These are phyloP conservation scores for Rhodotorula sp. DNA, from an alignment of 1,284 basidiomycete genomes.

Conservation along the genomic window DNA sequence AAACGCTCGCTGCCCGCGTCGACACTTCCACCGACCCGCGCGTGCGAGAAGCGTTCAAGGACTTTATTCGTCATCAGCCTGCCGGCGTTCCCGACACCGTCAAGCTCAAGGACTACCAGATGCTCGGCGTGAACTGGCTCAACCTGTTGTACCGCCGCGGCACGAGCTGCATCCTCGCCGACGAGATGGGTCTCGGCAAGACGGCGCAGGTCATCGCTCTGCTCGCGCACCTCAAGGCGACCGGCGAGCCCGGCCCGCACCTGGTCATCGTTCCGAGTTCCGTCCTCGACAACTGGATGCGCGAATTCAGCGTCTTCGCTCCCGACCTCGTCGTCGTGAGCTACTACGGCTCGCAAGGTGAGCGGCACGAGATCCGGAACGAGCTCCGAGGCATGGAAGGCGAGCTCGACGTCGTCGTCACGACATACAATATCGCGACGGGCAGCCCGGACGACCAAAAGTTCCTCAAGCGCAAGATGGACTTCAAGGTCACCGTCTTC, in stretches of 20 bases:
- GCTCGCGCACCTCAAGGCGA: conserved; percentile 81
- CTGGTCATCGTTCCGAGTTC: conserved; percentile 94
- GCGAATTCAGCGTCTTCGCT: conserved; percentile 90
- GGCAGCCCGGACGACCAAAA: conserved; percentile 81
- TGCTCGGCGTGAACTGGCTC: conserved; percentile 97
- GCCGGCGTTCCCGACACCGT: conserved; percentile 66
- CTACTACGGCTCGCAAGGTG: conserved; percentile 90
- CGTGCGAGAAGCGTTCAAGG: conserved; percentile 49
- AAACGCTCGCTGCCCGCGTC: conserved; percentile 43
- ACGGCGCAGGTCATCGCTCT: conserved; percentile 98
- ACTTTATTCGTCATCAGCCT: conserved; percentile 71
- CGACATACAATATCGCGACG: conserved; percentile 92
- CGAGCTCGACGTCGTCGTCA: conserved; percentile 84
- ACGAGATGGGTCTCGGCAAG: conserved; percentile 99
- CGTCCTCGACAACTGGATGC: conserved; percentile 96
- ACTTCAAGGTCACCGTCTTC: conserved; percentile 91
- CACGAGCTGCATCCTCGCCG: conserved; percentile 91
- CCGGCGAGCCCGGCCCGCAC: conserved; percentile 76
- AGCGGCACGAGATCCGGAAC: conserved; percentile 73
- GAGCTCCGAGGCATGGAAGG: conserved; percentile 61
- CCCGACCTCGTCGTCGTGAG: conserved; percentile 79
- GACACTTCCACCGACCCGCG: conserved; percentile 31
- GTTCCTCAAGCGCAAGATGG: conserved; percentile 78
- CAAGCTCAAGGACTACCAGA: conserved; percentile 90
- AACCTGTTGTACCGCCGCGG: conserved; percentile 76